Percentiles rank a stretch among this genome's conserved stretches.
Evolutionary conservation across 306 rosid species (phyloP).

Genomic region (Prunus davidiana): DNA sequence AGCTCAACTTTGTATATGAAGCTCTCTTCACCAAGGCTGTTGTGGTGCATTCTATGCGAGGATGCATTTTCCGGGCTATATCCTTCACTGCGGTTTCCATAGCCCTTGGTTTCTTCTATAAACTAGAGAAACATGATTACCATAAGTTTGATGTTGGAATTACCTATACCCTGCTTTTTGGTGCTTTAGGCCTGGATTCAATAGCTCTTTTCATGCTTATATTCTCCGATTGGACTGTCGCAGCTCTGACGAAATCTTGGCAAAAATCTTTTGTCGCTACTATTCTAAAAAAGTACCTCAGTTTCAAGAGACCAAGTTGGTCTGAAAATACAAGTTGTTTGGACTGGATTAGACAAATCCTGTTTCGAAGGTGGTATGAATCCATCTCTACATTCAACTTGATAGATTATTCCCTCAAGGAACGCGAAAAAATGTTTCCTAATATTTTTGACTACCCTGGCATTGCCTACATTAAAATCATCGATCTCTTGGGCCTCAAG

Average conservation of each 20-base stretch:
- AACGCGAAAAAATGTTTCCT: background rate
- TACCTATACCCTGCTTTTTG: constrained; percentile 37
- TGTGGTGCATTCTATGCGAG: background rate
- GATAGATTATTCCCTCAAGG: constrained; percentile 25
- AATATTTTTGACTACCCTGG: background rate
- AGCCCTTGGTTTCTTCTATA: constrained; percentile 24
- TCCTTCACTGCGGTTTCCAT: constrained; percentile 11
- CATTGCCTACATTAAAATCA: background rate
- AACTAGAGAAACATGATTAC: constrained; percentile 17
- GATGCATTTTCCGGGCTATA: constrained; percentile 14
- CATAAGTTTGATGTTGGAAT: constrained; percentile 24
- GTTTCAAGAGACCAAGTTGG: constrained; percentile 15
- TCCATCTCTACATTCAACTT: constrained; percentile 29
- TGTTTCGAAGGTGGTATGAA: constrained; percentile 45
- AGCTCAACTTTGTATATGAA: constrained; percentile 46
- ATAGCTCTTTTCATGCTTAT: constrained; percentile 22
- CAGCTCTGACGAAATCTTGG: background rate
- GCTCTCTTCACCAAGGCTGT: constrained; percentile 43
- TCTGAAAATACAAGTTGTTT: background rate
- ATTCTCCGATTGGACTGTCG: constrained; percentile 42
- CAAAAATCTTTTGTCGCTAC: background rate
- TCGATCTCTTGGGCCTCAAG: constrained; percentile 12
- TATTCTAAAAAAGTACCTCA: background rate
- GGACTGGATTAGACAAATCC: background rate
- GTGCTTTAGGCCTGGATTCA: constrained; percentile 40